A percentile compares a stretch with the other conserved stretches of the same genome.
These are phyloP conservation scores for Peronospora tabacina DNA, from an alignment of 352 stramenopile species.

Conservation along the genomic window DNA sequence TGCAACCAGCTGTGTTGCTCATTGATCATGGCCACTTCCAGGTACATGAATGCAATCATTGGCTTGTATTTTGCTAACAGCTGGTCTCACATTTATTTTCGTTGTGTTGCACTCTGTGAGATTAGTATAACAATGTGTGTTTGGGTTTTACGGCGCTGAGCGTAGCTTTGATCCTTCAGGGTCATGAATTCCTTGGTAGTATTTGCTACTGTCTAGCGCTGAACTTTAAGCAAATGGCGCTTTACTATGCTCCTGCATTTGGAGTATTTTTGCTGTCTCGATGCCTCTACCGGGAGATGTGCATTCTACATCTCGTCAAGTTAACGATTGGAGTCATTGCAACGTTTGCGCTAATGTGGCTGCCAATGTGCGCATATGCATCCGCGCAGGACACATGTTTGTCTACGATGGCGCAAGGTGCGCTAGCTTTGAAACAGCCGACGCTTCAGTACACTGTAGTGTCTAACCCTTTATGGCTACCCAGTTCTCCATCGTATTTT, in stretches of 20 bases:
- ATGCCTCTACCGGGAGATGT: constrained; percentile 55
- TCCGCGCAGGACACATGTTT: constrained; percentile 38
- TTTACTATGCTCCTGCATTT: constrained; percentile 95
- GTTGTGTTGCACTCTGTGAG: background rate
- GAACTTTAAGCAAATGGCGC: constrained; percentile 99
- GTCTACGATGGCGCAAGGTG: constrained; percentile 62
- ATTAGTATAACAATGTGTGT: constrained; percentile 95
- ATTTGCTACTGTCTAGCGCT: constrained; percentile 89
- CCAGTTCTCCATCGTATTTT: constrained; percentile 91
- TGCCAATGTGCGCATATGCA: constrained; percentile 78
- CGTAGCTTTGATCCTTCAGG: constrained; percentile 57
- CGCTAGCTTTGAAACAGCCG: background rate
- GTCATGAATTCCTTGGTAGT: constrained; percentile 77
- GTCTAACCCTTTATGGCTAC: constrained; percentile 4
- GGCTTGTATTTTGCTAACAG: background rate
- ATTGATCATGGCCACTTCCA: constrained; percentile 99
- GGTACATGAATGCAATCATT: constrained; percentile 25
- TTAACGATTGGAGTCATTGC: constrained; percentile 82
- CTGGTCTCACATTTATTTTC: background rate
- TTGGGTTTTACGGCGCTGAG: constrained; percentile 85
- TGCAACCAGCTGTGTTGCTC: constrained; percentile 88
- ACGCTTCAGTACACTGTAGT: background rate
- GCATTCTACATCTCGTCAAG: constrained; percentile 52
- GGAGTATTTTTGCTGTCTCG: constrained; percentile 90
- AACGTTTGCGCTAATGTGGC: constrained; percentile 88